Conservation (phyloP, 2,329 filamentous ascomycete species). For the Escovopsis sp. region DNA sequence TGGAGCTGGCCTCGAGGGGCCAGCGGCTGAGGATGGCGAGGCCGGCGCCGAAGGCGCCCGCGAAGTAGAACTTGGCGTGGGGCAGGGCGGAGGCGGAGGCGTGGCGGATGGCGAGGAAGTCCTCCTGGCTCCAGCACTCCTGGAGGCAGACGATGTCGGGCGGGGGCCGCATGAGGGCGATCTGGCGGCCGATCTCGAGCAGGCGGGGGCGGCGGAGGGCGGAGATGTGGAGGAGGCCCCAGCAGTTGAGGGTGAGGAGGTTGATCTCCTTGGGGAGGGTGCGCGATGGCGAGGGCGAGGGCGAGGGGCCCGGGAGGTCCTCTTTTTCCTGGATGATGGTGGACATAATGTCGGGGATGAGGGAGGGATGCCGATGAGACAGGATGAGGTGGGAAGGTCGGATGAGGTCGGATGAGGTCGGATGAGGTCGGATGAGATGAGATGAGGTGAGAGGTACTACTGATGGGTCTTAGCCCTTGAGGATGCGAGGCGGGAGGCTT, state of each 20-base stretch:
- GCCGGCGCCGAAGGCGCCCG: conserved; percentile 78
- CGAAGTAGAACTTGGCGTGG: conserved; percentile 84
- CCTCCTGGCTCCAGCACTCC: conserved; percentile 82
- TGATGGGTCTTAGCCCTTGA: not conserved
- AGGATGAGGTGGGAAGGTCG: too few species aligned
- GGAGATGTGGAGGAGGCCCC: conserved; percentile 83
- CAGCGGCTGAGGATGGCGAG: conserved; percentile 80
- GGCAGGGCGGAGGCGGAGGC: conserved; percentile 63
- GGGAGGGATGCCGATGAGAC: too few species aligned
- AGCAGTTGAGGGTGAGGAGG: conserved; percentile 86
- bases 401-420: not conserved
- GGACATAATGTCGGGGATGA: not conserved
- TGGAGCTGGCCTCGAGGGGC: conserved; percentile 80
- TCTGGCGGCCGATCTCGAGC: conserved; percentile 65
- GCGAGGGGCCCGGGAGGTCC: not conserved
- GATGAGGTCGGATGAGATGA: not conserved
- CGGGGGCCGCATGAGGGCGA: conserved; percentile 50
- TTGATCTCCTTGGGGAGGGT: conserved; percentile 42
- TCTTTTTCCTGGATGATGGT: conserved; percentile 8
- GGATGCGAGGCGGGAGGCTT: not conserved
- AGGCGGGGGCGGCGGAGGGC: conserved; percentile 65
- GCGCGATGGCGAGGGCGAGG: not conserved
- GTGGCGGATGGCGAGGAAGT: conserved; percentile 65
- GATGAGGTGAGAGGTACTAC: not conserved
- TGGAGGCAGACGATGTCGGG: conserved; percentile 87